phyloP scores from a whole-genome alignment of 192 early-diverging fungal species.

The Chytriomyces sp. region DNA sequence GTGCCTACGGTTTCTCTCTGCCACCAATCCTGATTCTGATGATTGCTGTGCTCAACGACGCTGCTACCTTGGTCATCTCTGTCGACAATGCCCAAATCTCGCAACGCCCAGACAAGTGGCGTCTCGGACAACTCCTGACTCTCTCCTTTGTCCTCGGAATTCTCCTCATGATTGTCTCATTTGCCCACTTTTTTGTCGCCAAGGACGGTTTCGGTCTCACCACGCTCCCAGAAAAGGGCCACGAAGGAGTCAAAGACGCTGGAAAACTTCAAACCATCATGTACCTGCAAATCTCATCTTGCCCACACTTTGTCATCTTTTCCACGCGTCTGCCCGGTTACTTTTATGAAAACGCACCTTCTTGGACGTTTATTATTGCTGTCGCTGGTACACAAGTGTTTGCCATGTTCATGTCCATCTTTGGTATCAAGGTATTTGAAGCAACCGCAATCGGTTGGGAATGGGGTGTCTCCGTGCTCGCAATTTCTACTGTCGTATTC shows the following conservation, averaged over 20 bases:
- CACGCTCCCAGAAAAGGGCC: constrained; percentile 42
- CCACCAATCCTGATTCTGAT: constrained; percentile 86
- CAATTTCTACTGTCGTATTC: constrained; percentile 80
- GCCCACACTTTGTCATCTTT: constrained; percentile 96
- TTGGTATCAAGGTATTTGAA: constrained; percentile 54
- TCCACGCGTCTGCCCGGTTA: constrained; percentile 87
- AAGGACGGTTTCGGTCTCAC: constrained; percentile 64
- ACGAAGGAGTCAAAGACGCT: too few relatives aligned
- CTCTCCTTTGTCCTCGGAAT: constrained; percentile 87
- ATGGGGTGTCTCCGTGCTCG: constrained; percentile 73
- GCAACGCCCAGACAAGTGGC: constrained; percentile 84
- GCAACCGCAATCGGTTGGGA: constrained; percentile 59
- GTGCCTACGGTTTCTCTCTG: constrained; percentile 82
- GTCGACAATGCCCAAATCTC: constrained; percentile 84
- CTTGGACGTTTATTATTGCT: constrained; percentile 76
- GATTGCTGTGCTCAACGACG: constrained; percentile 90
- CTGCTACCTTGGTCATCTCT: constrained; percentile 91
- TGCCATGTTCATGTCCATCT: constrained; percentile 89
- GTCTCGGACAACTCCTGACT: constrained; percentile 83
- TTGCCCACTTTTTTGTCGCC: constrained; percentile 79
- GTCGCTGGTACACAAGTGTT: constrained; percentile 90
- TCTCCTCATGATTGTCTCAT: constrained; percentile 61
- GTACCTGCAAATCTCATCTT: constrained; percentile 93
- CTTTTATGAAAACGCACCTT: constrained; percentile 88
- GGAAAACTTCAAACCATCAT: background rate